These are phyloP conservation scores for Speleostelium caveatum DNA, from an alignment of 78 protist genomes.

Conservation along the genomic window DNA sequence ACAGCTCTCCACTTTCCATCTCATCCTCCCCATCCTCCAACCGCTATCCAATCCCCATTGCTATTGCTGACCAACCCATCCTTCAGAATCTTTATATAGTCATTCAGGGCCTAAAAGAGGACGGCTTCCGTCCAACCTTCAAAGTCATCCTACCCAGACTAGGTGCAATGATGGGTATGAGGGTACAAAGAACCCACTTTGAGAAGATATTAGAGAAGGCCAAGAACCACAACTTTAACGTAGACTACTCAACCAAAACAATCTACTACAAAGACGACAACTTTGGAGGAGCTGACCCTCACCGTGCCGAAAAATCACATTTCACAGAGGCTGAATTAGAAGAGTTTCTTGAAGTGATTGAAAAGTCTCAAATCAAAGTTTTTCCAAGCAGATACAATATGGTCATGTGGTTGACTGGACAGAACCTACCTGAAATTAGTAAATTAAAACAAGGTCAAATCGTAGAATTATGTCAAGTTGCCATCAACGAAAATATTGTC, in stretches of 20 bases:
- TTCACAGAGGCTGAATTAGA: conserved; percentile 22
- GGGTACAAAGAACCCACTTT: conserved; percentile 59
- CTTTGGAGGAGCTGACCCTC: conserved; percentile 76
- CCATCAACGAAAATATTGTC: conserved; percentile 58
- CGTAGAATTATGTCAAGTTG: conserved; percentile 63
- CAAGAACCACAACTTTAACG: conserved; percentile 46
- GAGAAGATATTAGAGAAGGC: conserved; percentile 76
- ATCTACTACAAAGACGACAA: conserved; percentile 67
- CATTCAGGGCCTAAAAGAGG: conserved; percentile 66
- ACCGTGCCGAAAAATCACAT: conserved; percentile 48
- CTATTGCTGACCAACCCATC: conserved; percentile 11
- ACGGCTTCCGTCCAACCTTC: conserved; percentile 70
- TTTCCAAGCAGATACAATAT: conserved; percentile 62
- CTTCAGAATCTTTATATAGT: conserved; percentile 37
- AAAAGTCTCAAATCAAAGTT: conserved; percentile 48
- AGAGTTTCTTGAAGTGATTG: conserved; percentile 36
- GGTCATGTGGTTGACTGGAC: conserved; percentile 57
- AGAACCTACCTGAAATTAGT: conserved; percentile 39
- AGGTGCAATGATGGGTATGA: conserved; percentile 48
- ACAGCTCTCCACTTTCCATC: background rate
- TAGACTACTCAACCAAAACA: conserved; percentile 64
- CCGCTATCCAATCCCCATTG: conserved; percentile 11
- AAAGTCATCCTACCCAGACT: conserved; percentile 70
- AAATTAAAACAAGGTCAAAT: conserved; percentile 72
- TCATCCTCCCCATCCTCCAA: background rate